phyloP scores from a whole-genome alignment of 2,329 filamentous ascomycete genomes.

The Pseudogymnoascus sp. region DNA sequence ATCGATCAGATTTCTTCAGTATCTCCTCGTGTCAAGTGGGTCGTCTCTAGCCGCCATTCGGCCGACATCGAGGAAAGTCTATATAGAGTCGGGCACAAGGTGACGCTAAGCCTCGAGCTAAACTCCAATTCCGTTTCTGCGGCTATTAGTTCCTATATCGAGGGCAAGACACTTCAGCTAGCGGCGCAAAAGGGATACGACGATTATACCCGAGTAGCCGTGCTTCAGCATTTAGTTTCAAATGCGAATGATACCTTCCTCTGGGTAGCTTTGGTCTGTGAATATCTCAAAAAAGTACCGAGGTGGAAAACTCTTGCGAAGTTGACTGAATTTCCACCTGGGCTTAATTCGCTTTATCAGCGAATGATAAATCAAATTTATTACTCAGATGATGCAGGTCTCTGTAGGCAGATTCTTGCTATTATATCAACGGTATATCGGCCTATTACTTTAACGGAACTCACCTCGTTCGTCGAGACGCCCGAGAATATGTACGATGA shows the following conservation, averaged over 20 bases:
- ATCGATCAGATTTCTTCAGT: no score
- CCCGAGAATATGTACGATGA: conserved; percentile 30
- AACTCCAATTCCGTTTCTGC: conserved; percentile 31
- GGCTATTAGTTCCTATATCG: conserved; percentile 36
- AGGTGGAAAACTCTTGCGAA: no score
- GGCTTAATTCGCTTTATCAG: no score
- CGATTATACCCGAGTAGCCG: conserved; percentile 15
- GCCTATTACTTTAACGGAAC: no score
- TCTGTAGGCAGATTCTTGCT: no score
- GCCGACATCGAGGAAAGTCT: conserved; percentile 33
- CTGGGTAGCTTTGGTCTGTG: no score
- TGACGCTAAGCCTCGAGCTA: conserved; percentile 33
- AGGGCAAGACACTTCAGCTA: conserved; percentile 30
- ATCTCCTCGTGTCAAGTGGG: conserved; percentile 34
- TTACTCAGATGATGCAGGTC: no score
- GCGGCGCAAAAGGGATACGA: background rate
- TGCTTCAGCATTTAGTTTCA: conserved; percentile 24
- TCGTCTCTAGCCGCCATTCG: conserved; percentile 41
- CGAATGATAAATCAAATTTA: no score
- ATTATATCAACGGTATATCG: no score
- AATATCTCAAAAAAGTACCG: no score
- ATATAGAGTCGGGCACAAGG: conserved; percentile 14
- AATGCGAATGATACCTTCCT: conserved; percentile 29
- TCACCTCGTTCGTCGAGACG: no score
- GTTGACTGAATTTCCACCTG: no score